Evolutionary conservation across 73 alveolate genomes (phyloP), one percentile per base, ranked within the genome.

Genomic region (Paramecium octaurelia): DNA sequence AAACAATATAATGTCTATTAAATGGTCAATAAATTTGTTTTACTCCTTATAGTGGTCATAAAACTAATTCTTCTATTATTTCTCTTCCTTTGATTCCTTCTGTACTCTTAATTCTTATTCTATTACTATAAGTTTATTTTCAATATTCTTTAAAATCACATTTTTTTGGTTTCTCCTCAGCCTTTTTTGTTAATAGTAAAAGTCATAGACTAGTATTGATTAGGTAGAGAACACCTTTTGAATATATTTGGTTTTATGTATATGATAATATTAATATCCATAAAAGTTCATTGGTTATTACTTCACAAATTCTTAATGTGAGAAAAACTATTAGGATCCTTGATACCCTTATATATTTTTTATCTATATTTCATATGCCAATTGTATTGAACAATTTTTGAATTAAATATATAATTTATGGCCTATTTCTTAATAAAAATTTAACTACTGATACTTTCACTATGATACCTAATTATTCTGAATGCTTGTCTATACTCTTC

Each of bases 291-390:
- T 31, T 75, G 36, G 5, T 18, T 7, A 6, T 34, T 2, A 9
- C 46, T 14, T 75, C 88, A 75, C 21, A 75, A 42, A 42, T 75
- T 75, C 29, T 75, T 75, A 3, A 75, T 36, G 88, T 75, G 88
- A 35, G 35, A 14, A 10, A 80, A 44, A 12, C 18, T 43, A 11
- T 12, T 12, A 8, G 77, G 91, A 80, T 48, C 21, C 18, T 23
- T 44, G 4, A 80, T 46, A 18, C 76, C 91, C 34, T 80, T 80
- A 16, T 80, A 42, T 42, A 80, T 43, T 43, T 80, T 2, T 4
- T 44, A 42, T 80, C 91, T 80, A 12, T 80, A 80, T 80, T 27
- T 80, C 91, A 80, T 18, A 44, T 80, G 91, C 91, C 91, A 80
- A 21, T 40, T 80, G 4, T 44, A 27, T 18, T 80, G 12, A 16